A percentile compares a stretch with the other conserved stretches of the same genome.
Evolutionary conservation across 371 early-diverging fungal species (phyloP).

Genomic region (Syncephalis fuscata): DNA sequence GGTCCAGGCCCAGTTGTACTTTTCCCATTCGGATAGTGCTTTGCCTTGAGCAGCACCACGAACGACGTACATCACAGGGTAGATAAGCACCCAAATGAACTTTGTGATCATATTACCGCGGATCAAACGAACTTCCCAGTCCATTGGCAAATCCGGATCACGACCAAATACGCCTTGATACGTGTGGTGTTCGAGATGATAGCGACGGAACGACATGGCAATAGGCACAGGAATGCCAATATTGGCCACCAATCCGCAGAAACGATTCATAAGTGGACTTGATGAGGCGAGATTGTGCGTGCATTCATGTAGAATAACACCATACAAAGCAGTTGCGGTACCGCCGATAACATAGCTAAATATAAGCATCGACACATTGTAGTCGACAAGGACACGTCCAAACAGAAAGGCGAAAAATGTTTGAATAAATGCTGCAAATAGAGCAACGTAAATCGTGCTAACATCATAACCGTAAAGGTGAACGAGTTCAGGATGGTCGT

Average conservation of each 20-base stretch:
- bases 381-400: constrained; percentile 35
- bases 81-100: constrained; percentile 67
- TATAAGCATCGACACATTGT: constrained; percentile 37
- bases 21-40: constrained; percentile 60
- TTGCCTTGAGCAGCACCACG: constrained; percentile 71
- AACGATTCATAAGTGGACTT: constrained; percentile 52
- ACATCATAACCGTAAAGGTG: constrained; percentile 72
- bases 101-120: constrained; percentile 54
- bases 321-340: constrained; percentile 55
- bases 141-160: constrained; percentile 89
- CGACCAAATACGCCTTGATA: constrained; percentile 90
- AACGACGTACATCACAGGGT: constrained; percentile 80
- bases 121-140: constrained; percentile 70
- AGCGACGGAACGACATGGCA: constrained; percentile 72
- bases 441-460: constrained; percentile 52
- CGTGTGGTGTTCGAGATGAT: constrained; percentile 93
- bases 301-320: constrained; percentile 82
- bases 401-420: constrained; percentile 62
- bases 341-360: constrained; percentile 71
- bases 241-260: constrained; percentile 72
- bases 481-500: constrained; percentile 76
- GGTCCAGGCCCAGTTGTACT: constrained; percentile 56
- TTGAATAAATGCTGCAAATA: constrained; percentile 48
- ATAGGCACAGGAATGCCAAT: constrained; percentile 69
- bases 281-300: constrained; percentile 67